These are phyloP conservation scores for Bruguiera gymnorhiza DNA, from an alignment of 345 rosid genomes.

Conservation along the genomic window DNA sequence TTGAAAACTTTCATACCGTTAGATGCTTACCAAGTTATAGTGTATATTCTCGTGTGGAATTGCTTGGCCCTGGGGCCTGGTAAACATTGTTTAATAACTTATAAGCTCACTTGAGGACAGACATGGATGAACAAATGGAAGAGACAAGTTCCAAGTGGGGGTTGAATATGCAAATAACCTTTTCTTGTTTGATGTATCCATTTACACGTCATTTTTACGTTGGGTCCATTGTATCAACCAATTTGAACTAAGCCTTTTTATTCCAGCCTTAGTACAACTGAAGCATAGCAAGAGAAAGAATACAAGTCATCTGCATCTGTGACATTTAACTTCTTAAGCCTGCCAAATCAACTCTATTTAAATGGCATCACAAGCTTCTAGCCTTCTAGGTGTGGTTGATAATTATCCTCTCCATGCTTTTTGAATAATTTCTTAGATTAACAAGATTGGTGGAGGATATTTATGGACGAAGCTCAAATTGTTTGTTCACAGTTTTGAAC, in stretches of 20 bases:
- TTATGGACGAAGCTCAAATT: not conserved
- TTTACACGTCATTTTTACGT: not conserved
- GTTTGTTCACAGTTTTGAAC: not conserved
- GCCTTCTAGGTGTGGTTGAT: too few relatives aligned
- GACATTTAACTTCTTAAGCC: not conserved
- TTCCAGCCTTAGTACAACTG: not conserved
- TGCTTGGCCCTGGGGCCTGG: not conserved
- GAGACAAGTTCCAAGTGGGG: too few relatives aligned
- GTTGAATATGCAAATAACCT: not conserved
- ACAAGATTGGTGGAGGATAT: too few relatives aligned
- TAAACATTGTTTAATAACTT: not conserved
- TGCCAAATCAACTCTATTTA: too few relatives aligned
- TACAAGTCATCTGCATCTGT: not conserved
- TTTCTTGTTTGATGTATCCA: not conserved
- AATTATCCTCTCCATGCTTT: too few relatives aligned
- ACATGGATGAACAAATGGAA: not conserved
- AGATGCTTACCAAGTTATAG: not conserved
- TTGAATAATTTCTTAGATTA: too few relatives aligned
- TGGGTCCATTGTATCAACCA: not conserved
- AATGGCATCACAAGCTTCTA: too few relatives aligned
- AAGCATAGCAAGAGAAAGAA: not conserved
- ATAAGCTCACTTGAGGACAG: not conserved
- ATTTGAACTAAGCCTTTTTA: not conserved
- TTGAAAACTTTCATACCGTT: not conserved
- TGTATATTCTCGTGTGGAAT: too few relatives aligned